These are phyloP conservation scores for Sugiyamaella pinicola DNA, from an alignment of 1,139 yeast genomes.

Conservation along the genomic window DNA sequence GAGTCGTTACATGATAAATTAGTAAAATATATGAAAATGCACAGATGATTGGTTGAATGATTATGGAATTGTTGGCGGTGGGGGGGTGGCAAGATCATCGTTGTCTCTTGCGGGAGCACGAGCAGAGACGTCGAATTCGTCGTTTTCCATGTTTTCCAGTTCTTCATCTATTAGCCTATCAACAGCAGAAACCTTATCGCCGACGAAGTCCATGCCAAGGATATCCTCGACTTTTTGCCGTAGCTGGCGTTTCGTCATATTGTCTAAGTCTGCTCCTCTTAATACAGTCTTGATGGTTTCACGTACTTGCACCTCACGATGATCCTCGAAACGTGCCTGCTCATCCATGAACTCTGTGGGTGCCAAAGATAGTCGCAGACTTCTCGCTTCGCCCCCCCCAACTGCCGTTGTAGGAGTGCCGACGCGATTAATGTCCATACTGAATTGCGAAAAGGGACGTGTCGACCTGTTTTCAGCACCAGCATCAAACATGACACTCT, in stretches of 20 bases:
- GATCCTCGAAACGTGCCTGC: constrained; percentile 27
- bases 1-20: background rate
- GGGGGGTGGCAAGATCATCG: background rate
- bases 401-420: constrained; percentile 23
- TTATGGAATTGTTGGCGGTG: constrained; percentile 12
- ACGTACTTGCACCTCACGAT: constrained; percentile 30
- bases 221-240: constrained; percentile 44
- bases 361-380: constrained; percentile 29
- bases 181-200: constrained; percentile 38
- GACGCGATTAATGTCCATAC: constrained; percentile 25
- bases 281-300: constrained; percentile 40
- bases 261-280: constrained; percentile 41
- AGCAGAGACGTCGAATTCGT: constrained; percentile 22
- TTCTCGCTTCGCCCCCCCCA: constrained; percentile 20
- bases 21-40: background rate
- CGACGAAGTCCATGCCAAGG: constrained; percentile 41
- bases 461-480: constrained; percentile 15
- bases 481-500: constrained; percentile 21
- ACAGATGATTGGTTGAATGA: background rate
- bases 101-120: background rate
- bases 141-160: constrained; percentile 37
- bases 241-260: constrained; percentile 44
- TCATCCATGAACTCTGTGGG: constrained; percentile 25
- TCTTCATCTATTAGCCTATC: constrained; percentile 44
- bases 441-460: constrained; percentile 32